Evolutionary conservation across 805 yeast species (phyloP), one percentile per base, ranked within the genome.

Genomic region (Saccharomycopsis lassenensis): DNA sequence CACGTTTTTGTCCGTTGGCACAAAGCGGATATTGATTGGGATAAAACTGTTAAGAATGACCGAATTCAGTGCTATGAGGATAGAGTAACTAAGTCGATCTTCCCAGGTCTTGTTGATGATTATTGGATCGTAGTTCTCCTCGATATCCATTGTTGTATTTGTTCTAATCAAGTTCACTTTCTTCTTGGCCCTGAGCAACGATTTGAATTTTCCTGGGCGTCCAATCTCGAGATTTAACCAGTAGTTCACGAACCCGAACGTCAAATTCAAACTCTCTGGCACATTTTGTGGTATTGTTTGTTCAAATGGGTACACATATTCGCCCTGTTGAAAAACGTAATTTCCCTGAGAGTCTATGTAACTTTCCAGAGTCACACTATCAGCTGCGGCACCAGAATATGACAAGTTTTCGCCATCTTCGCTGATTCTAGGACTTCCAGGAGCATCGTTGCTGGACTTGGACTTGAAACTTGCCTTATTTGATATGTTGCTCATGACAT

Each of bases 91-190:
- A 22, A 91, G 57, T 52, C 82, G 84, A 52, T 83, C 86, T 55
- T 89, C 97, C 98, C 98, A 91, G 46, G 83, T 89, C 41, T 94
- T 67, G 19, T 79, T 68, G 24, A 91, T 85, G 4, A 85, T 82
- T 36, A 91, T 89, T 0, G 98, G 97, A 52, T 91, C 98, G 17
- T 31, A 29, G 44, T 80, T 77, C 51, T 82, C 89, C 53, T 91
- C 97, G 17, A 79, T 68, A 27, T 85, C 81, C 25, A 71, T 71
- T 39, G 81, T 86, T 1, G 83, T 65, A 7, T 87, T 87, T 0
- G 86, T 67, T 44, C 98, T 63, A 3, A 91, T 71, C 12, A 91
- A 60, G 1, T 62, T 64, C 2, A 91, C 65, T 1, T 82, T 82
- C 24, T 71, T 54, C 37, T 65, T 63, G 1, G 86, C 91, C 5